Evolutionary conservation across 1,284 basidiomycete species (phyloP), one percentile per base, ranked within the genome.

Genomic region (Apiotrichum gamsii): DNA sequence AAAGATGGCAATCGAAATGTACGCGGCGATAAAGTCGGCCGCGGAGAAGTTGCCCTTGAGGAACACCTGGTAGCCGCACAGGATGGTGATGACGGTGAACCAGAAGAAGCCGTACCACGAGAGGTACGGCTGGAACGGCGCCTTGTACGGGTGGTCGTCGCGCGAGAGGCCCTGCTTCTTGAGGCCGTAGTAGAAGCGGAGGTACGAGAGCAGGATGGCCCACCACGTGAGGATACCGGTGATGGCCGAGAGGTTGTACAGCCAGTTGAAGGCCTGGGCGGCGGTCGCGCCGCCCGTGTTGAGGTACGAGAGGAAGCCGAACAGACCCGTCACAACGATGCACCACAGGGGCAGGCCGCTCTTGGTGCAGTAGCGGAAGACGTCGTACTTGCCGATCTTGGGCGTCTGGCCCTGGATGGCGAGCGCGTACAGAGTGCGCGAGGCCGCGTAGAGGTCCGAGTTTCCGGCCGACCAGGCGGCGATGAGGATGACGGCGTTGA

Each of bases 381-480:
- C 47, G 8, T 51, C 48, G 31, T 46, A 40, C 20, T 36, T 30
- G 54, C 78, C 70, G 46, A 77, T 45, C 14, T 52, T 52, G 5
- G 75, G 75, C 3, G 84, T 83, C 67, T 89, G 85, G 2, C 84
- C 82, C 45, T 85, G 82, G 38, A 87, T 73, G 0, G 87, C 80
- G 24, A 93, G 76, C 33, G 87, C 88, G 64, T 90, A 90, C 21
- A 91, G 75, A 20, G 87, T 83, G 61, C 90, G 83, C 10, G 85
- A 87, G 1, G 85, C 76, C 48, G 83, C 82, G 76, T 86, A 94
- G 33, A 91, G 65, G 75, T 80, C 83, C 24, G 82, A 84, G 72
- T 87, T 90, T 36, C 82, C 84, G 4, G 90, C 85, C 8, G 85
- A 89, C 77, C 90, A 88, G 3, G 89, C 89, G 40, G 83, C 80